Percentiles rank a stretch among this genome's conserved stretches.
Evolutionary conservation across 2,329 filamentous ascomycete species (phyloP).

Genomic region (Aaosphaeria arxii): DNA sequence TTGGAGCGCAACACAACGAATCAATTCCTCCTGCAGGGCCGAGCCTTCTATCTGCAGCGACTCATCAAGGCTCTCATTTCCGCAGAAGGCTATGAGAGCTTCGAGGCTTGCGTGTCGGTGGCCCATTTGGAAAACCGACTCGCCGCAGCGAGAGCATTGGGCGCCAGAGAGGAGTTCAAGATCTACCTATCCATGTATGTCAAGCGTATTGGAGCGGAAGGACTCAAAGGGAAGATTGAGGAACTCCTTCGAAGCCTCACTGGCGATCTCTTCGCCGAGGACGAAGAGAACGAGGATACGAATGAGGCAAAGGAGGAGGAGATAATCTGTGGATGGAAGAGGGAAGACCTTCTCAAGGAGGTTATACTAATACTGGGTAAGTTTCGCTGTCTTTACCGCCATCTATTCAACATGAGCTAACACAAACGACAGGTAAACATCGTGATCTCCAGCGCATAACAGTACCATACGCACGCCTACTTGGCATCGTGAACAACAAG

Average conservation of each 20-base stretch:
- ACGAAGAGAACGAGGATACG: constrained; percentile 55
- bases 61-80: constrained; percentile 87
- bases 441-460: constrained; percentile 90
- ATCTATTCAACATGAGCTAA: constrained; percentile 29
- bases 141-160: constrained; percentile 80
- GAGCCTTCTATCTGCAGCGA: constrained; percentile 86
- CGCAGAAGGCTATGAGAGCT: constrained; percentile 85
- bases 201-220: constrained; percentile 89
- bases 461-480: constrained; percentile 82
- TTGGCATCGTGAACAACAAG: constrained; percentile 31
- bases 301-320: constrained; percentile 52
- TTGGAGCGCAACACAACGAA: constrained; percentile 93
- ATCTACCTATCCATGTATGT: constrained; percentile 98
- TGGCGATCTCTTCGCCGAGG: constrained; percentile 62
- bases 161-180: constrained; percentile 86
- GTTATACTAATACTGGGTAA: constrained; percentile 88
- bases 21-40: constrained; percentile 85
- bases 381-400: constrained; percentile 5
- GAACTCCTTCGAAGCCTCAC: constrained; percentile 82
- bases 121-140: constrained; percentile 94
- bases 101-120: constrained; percentile 88
- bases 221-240: constrained; percentile 82
- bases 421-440: constrained; percentile 69
- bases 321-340: constrained; percentile 87
- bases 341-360: constrained; percentile 81